phyloP scores from a whole-genome alignment of 2,329 filamentous ascomycete species.

The Epichloe scottii region DNA sequence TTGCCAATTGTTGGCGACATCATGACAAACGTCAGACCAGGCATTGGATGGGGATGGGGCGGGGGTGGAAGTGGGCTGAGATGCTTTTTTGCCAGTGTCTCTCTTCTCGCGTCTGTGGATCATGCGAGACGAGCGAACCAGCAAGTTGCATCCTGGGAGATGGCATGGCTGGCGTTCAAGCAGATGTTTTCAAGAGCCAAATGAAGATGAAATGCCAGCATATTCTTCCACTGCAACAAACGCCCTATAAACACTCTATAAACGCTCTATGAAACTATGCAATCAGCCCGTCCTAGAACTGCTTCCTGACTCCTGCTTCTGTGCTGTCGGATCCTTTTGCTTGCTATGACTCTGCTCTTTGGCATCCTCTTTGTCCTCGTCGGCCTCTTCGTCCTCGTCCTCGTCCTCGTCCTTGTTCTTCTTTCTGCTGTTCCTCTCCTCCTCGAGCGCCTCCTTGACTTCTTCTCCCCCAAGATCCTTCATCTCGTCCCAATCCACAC shows the following conservation, averaged over 20 bases:
- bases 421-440: conserved; percentile 31
- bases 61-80: conserved; percentile 1
- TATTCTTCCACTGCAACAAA: no score
- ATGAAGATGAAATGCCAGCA: neutral
- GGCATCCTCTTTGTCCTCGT: conserved; percentile 17
- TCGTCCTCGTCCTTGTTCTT: conserved; percentile 27
- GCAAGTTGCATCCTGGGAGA: no score
- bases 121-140: neutral
- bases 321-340: conserved; percentile 15
- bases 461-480: conserved; percentile 59
- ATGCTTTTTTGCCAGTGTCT: neutral
- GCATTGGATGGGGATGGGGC: conserved; percentile 14
- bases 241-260: neutral
- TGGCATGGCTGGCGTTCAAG: no score
- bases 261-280: neutral
- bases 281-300: neutral
- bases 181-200: no score
- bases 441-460: conserved; percentile 42
- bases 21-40: conserved; percentile 18
- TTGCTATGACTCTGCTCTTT: conserved; percentile 14
- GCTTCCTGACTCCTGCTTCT: conserved; percentile 4
- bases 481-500: conserved; percentile 78
- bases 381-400: conserved; percentile 25
- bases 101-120: no score
- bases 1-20: no score